phyloP scores from a whole-genome alignment of 371 early-diverging fungal species.

The Apophysomyces ossiformis region DNA sequence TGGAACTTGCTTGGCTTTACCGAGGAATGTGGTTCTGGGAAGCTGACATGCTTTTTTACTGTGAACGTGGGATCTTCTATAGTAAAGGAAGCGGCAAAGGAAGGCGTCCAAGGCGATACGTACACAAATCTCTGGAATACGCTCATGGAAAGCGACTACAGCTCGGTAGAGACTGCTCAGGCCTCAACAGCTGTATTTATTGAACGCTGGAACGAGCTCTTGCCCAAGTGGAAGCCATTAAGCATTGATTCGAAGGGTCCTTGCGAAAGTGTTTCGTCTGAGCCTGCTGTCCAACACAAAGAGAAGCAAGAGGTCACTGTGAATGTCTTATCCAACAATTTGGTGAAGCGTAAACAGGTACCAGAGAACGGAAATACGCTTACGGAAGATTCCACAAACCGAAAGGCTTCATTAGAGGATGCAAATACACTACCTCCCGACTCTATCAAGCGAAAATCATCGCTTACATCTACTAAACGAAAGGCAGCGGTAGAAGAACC shows the following conservation, averaged over 20 bases:
- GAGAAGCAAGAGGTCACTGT: neutral
- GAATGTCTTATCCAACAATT: neutral
- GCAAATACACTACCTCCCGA: neutral
- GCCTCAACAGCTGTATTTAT: neutral
- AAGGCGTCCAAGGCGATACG: neutral
- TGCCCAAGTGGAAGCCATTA: neutral
- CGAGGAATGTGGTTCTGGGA: constrained; percentile 80
- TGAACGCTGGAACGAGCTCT: neutral
- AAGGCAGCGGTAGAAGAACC: neutral
- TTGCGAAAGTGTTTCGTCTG: neutral
- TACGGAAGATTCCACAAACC: neutral
- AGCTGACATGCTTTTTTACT: constrained; percentile 68
- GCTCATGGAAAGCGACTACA: constrained; percentile 3
- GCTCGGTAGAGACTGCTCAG: neutral
- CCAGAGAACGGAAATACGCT: neutral
- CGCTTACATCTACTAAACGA: neutral
- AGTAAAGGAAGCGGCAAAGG: neutral
- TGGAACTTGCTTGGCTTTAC: constrained; percentile 69
- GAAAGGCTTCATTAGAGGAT: neutral
- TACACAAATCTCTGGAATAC: constrained; percentile 3
- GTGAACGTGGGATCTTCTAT: constrained; percentile 1
- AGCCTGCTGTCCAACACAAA: neutral
- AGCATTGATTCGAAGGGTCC: neutral
- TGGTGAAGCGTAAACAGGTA: neutral
- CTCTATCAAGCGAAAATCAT: neutral